Evolutionary conservation across 805 yeast species (phyloP).

Genomic region (Sugiyamaella lignohabitans): DNA sequence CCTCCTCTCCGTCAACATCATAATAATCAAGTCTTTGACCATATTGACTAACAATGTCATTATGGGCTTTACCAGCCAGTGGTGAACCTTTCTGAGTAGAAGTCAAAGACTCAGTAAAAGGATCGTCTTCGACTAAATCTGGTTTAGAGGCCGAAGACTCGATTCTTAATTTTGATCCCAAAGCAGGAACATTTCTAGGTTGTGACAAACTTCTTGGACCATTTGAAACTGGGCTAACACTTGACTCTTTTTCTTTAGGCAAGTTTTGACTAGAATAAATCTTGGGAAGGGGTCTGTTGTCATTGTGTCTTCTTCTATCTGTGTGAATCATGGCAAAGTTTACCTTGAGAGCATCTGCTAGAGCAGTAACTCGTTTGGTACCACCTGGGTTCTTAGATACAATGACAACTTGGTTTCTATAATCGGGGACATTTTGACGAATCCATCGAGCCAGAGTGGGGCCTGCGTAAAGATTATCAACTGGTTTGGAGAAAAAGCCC

Average conservation of each 20-base stretch:
- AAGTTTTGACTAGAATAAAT: background rate
- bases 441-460: slow-evolving; percentile 97
- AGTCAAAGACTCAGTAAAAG: slow-evolving; percentile 9
- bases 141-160: background rate
- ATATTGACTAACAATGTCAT: background rate
- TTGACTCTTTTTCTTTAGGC: background rate
- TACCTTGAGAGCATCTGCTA: slow-evolving; percentile 93
- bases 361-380: slow-evolving; percentile 92
- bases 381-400: slow-evolving; percentile 99
- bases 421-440: slow-evolving; percentile 78
- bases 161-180: background rate
- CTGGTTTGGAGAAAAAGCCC: slow-evolving; percentile 96
- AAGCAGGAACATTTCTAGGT: slow-evolving; percentile 7
- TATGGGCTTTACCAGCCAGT: background rate
- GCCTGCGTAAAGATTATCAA: slow-evolving; percentile 92
- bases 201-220: background rate
- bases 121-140: slow-evolving; percentile 5
- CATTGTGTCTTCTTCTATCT: slow-evolving; percentile 87
- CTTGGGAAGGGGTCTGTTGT: background rate
- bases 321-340: slow-evolving; percentile 99
- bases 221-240: background rate
- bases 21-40: slow-evolving; percentile 2
- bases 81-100: background rate
- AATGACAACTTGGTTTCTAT: slow-evolving; percentile 76
- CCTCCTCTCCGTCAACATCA: slow-evolving; percentile 24